Base-by-base conservation (phyloP, 1,284 basidiomycete genomes). In the Cutaneotrichosporon sp. region DNA sequence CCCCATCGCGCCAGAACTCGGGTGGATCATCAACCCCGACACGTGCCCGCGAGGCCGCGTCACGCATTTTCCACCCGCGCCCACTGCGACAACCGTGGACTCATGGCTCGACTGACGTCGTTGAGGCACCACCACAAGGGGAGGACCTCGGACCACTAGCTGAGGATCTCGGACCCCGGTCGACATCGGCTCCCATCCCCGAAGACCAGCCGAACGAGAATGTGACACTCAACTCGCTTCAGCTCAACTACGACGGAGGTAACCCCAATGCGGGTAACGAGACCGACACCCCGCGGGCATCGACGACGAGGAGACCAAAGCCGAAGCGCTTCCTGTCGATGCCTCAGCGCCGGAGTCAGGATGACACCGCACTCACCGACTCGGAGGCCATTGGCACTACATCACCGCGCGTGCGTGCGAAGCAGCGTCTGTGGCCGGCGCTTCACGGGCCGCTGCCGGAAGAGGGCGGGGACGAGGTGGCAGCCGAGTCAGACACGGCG, bases 311-410 rank as follows among this genome's bases (percentile, higher is more conserved):
- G 31, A 49, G 47, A 8, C 53, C 50, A 9, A 22, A 32, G 14
- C 34, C 46, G 18, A 51, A 58, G 42, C 62, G 62, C 21, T 59
- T 63, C 52, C 30, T 63, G 14, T 49, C 57, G 9, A 58, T 58
- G 51, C 57, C 62, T 1, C 57, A 32, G 42, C 51, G 62, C 40
- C 38, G 52, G 40, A 59, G 57, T 32, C 57, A 59, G 9, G 57
- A 63, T 22, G 63, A 61, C 4, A 61, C 60, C n/a, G 59, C 59
- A 31, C 49, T 65, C 4, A 69, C 67, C 31, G 68, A 69, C 38
- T 65, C 68, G 10, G 68, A 69, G 21, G 38, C 67, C 4, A 63
- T 65, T 11, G 57, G 36, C 30, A 18, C 42, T 62, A 46, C 55
- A 4, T 60, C 62, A 4, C 63, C 67, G 9, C 60, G 67, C 4